These are phyloP conservation scores for Tremella yokohamensis DNA, from an alignment of 768 basidiomycete genomes.

Conservation along the genomic window DNA sequence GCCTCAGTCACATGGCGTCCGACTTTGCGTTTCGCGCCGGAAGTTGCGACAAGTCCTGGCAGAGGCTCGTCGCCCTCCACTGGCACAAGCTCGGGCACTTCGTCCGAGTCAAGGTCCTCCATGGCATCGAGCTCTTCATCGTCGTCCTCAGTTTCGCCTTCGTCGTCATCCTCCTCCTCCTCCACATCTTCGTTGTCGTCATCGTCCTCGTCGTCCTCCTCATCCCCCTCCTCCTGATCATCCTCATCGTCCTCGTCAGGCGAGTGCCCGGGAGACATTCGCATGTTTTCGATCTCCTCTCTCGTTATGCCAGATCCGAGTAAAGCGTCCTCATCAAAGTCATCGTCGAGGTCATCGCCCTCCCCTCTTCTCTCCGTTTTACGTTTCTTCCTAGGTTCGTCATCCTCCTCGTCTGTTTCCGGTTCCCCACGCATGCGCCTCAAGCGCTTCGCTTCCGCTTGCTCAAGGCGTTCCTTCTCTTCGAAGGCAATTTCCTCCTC, in stretches of 20 bases:
- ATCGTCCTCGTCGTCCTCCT: constrained; percentile 36
- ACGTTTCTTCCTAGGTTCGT: constrained; percentile 31
- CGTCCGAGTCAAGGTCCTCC: constrained; percentile 40
- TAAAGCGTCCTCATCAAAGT: constrained; percentile 54
- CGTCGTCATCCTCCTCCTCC: constrained; percentile 43
- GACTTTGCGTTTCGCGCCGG: constrained; percentile 25
- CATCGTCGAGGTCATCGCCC: constrained; percentile 89
- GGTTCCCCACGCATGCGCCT: constrained; percentile 75
- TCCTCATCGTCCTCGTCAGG: constrained; percentile 51
- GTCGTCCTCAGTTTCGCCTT: constrained; percentile 53
- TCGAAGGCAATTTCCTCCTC: constrained; percentile 90
- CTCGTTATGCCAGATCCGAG: constrained; percentile 35
- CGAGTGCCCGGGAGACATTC: constrained; percentile 37
- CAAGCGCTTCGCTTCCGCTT: constrained; percentile 72
- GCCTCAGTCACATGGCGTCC: constrained; percentile 4
- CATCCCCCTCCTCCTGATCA: constrained; percentile 18
- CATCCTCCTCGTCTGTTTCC: constrained; percentile 62
- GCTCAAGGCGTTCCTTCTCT: constrained; percentile 78
- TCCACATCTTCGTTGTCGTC: constrained; percentile 53
- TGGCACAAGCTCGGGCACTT: constrained; percentile 15
- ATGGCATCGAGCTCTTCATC: constrained; percentile 45
- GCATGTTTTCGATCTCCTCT: constrained; percentile 55
- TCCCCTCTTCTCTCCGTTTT: constrained; percentile 57
- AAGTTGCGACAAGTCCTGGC: constrained; percentile 34
- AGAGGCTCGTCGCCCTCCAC: constrained; percentile 19